A percentile compares a stretch with the other conserved stretches of the same genome.
Evolutionary conservation across 2,329 filamentous ascomycete genomes (phyloP).

Genomic region (Emergomyces orientalis): DNA sequence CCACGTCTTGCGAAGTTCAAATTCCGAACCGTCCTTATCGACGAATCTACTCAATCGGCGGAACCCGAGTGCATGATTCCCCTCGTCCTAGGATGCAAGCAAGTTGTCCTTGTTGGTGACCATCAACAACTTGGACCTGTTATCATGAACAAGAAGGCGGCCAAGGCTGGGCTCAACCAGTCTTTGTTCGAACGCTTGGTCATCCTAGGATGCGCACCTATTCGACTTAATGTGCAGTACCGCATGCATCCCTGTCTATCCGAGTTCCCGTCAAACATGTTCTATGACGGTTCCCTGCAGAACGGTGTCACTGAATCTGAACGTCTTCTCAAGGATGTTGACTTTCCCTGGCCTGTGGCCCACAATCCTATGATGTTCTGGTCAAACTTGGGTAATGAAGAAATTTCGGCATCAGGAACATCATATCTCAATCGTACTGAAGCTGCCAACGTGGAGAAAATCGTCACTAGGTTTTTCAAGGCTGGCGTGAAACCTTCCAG

Average conservation of each 20-base stretch:
- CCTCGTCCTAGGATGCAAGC: conserved; percentile 91
- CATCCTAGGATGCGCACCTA: conserved; percentile 79
- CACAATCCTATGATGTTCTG: conserved; percentile 99
- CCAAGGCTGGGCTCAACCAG: conserved; percentile 93
- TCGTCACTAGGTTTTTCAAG: conserved; percentile 97
- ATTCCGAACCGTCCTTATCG: conserved; percentile 94
- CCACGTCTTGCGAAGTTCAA: conserved; percentile 94
- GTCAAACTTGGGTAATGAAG: conserved; percentile 95
- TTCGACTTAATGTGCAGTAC: conserved; percentile 92
- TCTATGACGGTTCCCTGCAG: conserved; percentile 94
- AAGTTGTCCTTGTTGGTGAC: conserved; percentile 96
- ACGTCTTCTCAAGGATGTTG: conserved; percentile 81
- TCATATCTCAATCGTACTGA: conserved; percentile 98
- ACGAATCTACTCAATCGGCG: conserved; percentile 95
- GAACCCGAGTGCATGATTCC: conserved; percentile 99
- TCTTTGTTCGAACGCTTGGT: conserved; percentile 97
- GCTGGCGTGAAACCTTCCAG: conserved; percentile 87
- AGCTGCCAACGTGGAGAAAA: conserved; percentile 95
- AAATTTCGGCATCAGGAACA: conserved; percentile 94
- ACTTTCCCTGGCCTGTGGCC: conserved; percentile 92
- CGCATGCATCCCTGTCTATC: conserved; percentile 98
- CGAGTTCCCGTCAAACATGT: conserved; percentile 98
- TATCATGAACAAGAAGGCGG: conserved; percentile 99
- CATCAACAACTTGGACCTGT: conserved; percentile 97
- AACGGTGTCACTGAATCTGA: conserved; percentile 90